A percentile compares a stretch with the other conserved stretches of the same genome.
These are phyloP conservation scores for Pyrrhoderma lamaoense DNA, from an alignment of 1,284 basidiomycete genomes.

Conservation along the genomic window DNA sequence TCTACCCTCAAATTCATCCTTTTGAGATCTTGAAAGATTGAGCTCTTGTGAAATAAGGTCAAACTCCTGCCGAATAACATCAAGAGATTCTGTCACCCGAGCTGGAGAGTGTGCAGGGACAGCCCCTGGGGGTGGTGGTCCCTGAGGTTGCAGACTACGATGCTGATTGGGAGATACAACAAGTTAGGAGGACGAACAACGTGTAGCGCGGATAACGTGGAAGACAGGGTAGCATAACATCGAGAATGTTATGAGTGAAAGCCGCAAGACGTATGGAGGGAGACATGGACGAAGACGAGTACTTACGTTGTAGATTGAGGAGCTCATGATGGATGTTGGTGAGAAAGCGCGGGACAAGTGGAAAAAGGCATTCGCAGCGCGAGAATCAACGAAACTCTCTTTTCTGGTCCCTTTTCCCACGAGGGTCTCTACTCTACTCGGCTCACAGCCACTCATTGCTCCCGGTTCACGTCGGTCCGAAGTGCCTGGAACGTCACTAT, in stretches of 20 bases:
- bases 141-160: conserved; percentile 57
- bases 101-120: conserved; percentile 30
- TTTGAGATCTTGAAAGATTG: conserved; percentile 60
- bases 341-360: conserved; percentile 3
- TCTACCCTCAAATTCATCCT: conserved; percentile 88
- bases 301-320: conserved; percentile 42
- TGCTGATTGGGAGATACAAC: conserved; percentile 37
- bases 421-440: too few species aligned
- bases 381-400: too few species aligned
- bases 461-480: too few species aligned
- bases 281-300: conserved; percentile 14
- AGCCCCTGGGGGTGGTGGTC: conserved; percentile 40
- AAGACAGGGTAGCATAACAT: neutral
- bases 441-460: neutral
- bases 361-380: too few species aligned
- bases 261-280: neutral
- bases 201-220: too few species aligned
- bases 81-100: conserved; percentile 75
- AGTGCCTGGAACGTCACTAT: too few species aligned
- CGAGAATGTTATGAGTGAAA: neutral
- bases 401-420: too few species aligned
- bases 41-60: conserved; percentile 72
- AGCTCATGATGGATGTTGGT: conserved; percentile 29
- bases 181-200: too few species aligned
- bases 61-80: conserved; percentile 81